A percentile compares a stretch with the other conserved stretches of the same genome.
phyloP scores from a whole-genome alignment of 768 basidiomycete species.

The Russula virescens region DNA sequence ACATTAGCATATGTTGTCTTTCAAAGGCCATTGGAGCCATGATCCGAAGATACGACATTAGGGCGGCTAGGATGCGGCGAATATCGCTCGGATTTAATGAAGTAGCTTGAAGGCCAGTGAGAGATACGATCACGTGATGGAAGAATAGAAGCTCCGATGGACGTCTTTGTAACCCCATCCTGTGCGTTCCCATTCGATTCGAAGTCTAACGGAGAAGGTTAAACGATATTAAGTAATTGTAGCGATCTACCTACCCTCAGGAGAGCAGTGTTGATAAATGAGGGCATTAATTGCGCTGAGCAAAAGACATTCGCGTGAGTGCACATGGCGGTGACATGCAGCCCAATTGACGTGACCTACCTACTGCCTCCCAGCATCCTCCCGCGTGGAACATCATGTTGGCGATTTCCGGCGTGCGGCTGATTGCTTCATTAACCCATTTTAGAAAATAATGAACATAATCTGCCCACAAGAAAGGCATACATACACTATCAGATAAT shows the following conservation, averaged over 20 bases:
- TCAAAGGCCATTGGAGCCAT: conserved; percentile 15
- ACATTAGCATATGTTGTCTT: conserved; percentile 6
- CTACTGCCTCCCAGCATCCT: conserved; percentile 21
- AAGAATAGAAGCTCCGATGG: background rate
- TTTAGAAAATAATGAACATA: background rate
- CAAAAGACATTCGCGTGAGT: background rate
- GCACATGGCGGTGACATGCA: background rate
- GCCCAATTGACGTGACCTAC: too few relatives aligned
- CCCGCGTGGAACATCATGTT: conserved; percentile 15
- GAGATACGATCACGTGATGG: too few relatives aligned
- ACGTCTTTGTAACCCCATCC: conserved; percentile 26
- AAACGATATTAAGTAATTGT: background rate
- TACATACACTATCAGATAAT: conserved; percentile 16
- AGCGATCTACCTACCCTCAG: conserved; percentile 6
- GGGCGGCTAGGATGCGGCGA: conserved; percentile 5
- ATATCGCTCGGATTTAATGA: conserved; percentile 20
- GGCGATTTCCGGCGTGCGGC: conserved; percentile 7
- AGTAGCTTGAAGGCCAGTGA: conserved; percentile 12
- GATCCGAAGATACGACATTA: conserved; percentile 9
- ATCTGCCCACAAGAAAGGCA: background rate
- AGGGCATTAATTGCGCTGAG: conserved; percentile 19
- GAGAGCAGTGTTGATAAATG: conserved; percentile 21
- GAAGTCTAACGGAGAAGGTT: conserved; percentile 12
- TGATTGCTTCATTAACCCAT: conserved; percentile 5
- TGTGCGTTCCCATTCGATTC: conserved; percentile 25